Conservation (phyloP, 129 eudicot genomes). For the Chrysanthemum lavandulifolium region DNA sequence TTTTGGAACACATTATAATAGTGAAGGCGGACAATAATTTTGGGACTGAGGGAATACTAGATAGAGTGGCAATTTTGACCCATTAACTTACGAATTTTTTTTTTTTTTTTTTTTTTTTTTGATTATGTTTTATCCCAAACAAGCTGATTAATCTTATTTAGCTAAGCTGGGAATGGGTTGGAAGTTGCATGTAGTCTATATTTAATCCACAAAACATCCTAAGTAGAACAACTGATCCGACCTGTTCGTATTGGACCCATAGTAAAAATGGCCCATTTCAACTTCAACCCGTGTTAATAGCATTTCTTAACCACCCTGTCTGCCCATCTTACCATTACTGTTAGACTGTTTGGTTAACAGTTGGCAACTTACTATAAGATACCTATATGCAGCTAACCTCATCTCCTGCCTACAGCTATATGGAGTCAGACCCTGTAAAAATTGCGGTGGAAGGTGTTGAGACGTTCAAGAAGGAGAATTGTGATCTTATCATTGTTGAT, state of each 20-base stretch:
- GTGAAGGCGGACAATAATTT: background rate
- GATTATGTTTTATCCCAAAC: too few relatives aligned
- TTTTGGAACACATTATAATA: background rate
- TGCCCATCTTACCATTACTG: background rate
- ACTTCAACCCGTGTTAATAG: too few relatives aligned
- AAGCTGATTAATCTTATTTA: too few relatives aligned
- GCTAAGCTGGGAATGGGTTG: too few relatives aligned
- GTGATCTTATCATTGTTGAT: constrained; percentile 89
- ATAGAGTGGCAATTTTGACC: background rate
- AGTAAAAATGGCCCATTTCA: too few relatives aligned
- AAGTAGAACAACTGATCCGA: too few relatives aligned
- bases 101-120: too few relatives aligned
- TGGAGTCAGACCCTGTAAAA: constrained; percentile 95
- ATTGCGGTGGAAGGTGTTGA: constrained; percentile 95
- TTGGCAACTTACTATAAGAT: background rate
- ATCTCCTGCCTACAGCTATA: constrained; percentile 52
- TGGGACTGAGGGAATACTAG: background rate
- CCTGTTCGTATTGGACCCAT: too few relatives aligned
- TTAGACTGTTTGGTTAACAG: background rate
- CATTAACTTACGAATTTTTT: too few relatives aligned
- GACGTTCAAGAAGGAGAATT: constrained; percentile 72
- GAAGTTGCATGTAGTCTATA: too few relatives aligned
- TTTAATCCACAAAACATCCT: too few relatives aligned
- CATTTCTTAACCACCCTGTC: too few relatives aligned
- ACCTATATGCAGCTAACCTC: background rate